Evolutionary conservation across 345 rosid genomes (phyloP), one percentile per base, ranked within the genome.

Genomic region (Boechera retrofracta): DNA sequence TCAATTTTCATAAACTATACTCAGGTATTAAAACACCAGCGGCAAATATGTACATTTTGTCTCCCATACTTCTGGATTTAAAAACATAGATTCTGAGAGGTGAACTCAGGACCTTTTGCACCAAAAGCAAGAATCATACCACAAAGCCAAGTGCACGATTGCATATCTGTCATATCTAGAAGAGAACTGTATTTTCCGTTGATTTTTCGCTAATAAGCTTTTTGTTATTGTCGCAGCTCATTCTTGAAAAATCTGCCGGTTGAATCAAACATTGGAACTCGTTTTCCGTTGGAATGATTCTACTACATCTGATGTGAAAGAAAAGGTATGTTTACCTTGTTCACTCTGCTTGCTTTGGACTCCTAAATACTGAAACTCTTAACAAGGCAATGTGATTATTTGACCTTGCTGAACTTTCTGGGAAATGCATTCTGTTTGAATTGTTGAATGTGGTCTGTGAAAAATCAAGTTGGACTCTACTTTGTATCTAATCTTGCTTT

Each of bases 91-190:
- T 51, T 51, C 11, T 53, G 32, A 53, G 31, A 53, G 5, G 31
- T 53, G 15, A 24, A 53, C 32, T 52, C 0, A 24, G 6, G 73
- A 55, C 64, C 52, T 56, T 21, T 56, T 51, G 54, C 41, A 58
- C 67, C 53, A 49, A 41, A 69, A 71, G 56, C 57, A 51, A 71
- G 75, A 71, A 71, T 71, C 57, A 71, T 71, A 71, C 75, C 47
- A 59, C 57, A 44, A 56, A 51, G 36, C 56, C 75, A 68, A 68
- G 44, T 24, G 35, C 13, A 13, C 45, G 5, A 26, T 53, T 24
- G 32, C 32, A 53, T 53, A 53, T 53, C 2, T 52, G 56, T 52
- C 56, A 2, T 21, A 52, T 10, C 11, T 10, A 24, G 57, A 18
- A 59, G 45, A 36, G 35, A 24, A 11, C 35, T 62, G 51, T 62